phyloP scores from a whole-genome alignment of 495 filamentous ascomycete species.

The Xanthoparmelia taractica region DNA sequence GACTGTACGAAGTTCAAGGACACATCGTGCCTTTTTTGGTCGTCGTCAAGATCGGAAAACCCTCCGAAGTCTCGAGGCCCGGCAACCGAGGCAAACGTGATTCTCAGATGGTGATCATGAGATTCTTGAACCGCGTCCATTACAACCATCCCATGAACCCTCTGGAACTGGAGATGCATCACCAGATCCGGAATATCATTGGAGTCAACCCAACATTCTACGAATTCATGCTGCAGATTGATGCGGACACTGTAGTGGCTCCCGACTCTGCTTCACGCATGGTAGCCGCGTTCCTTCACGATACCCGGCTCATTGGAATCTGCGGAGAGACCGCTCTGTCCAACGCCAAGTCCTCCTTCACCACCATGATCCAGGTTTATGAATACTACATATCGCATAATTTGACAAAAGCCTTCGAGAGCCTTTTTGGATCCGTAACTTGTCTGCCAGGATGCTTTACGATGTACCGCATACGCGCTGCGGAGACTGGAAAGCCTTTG shows the following conservation, averaged over 20 bases:
- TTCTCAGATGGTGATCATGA: slow-evolving; percentile 96
- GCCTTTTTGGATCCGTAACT: slow-evolving; percentile 92
- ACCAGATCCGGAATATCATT: slow-evolving; percentile 98
- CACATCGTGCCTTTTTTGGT: slow-evolving; percentile 98
- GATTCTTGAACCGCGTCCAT: slow-evolving; percentile 96
- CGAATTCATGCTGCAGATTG: slow-evolving; percentile 93
- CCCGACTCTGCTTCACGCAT: slow-evolving; percentile 87
- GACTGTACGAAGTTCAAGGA: slow-evolving; percentile 93
- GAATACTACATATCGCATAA: slow-evolving; percentile 99
- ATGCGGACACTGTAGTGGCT: slow-evolving; percentile 92
- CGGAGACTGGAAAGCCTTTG: slow-evolving; percentile 87
- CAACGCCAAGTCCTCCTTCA: slow-evolving; percentile 84
- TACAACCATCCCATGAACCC: slow-evolving; percentile 95
- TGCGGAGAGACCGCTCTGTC: slow-evolving; percentile 92
- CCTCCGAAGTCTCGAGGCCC: slow-evolving; percentile 89
- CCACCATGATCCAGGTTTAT: slow-evolving; percentile 99
- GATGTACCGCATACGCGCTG: slow-evolving; percentile 95
- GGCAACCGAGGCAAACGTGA: slow-evolving; percentile 99
- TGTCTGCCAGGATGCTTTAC: slow-evolving; percentile 97
- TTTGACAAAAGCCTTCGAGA: slow-evolving; percentile 96
- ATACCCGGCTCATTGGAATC: slow-evolving; percentile 83
- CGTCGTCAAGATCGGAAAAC: slow-evolving; percentile 94
- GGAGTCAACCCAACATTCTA: slow-evolving; percentile 98
- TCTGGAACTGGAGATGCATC: slow-evolving; percentile 95
- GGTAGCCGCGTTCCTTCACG: slow-evolving; percentile 82